phyloP scores from a whole-genome alignment of 2,329 filamentous ascomycete genomes.

The Lasiodiplodia sp. region DNA sequence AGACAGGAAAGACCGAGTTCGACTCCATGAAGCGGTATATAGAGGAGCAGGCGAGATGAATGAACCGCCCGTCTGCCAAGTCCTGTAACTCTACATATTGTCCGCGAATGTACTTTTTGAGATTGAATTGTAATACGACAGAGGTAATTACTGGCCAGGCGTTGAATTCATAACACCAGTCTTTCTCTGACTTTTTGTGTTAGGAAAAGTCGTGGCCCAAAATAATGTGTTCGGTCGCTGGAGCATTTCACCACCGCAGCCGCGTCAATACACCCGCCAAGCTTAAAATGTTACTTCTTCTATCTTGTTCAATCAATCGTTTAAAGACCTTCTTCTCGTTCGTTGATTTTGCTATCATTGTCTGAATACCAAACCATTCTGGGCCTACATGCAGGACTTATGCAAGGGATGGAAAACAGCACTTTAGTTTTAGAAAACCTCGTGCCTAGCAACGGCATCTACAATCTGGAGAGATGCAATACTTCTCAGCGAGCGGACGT shows the following conservation, averaged over 20 bases:
- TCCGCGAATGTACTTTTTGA: background rate
- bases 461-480: no score
- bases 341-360: no score
- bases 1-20: slow-evolving; percentile 59
- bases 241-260: background rate
- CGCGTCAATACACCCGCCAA: background rate
- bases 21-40: slow-evolving; percentile 56
- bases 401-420: background rate
- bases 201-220: background rate
- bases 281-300: background rate
- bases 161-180: background rate
- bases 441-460: no score
- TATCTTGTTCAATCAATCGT: background rate
- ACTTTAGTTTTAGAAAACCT: background rate
- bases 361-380: background rate
- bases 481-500: no score
- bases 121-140: background rate
- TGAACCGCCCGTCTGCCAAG: background rate
- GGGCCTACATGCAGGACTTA: background rate
- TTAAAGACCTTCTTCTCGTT: background rate
- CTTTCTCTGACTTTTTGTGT: background rate
- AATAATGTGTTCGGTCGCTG: background rate
- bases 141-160: background rate
- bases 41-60: slow-evolving; percentile 40
- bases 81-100: background rate